Percentiles rank a stretch among this genome's conserved stretches.
Evolutionary conservation across 2,329 filamentous ascomycete species (phyloP).

Genomic region (Fusarium ambrosium): DNA sequence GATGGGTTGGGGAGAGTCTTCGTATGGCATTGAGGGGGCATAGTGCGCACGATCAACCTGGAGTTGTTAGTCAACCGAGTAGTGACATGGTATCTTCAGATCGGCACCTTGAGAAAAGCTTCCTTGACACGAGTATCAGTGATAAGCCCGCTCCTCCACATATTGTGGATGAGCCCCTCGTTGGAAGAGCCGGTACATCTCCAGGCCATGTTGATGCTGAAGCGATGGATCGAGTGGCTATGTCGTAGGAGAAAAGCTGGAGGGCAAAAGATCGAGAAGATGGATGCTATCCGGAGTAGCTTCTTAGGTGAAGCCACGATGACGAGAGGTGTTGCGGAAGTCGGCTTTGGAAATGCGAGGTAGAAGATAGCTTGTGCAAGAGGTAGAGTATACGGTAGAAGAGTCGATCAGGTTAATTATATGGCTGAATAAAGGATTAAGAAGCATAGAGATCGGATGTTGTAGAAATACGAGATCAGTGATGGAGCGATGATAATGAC

Average conservation of each 20-base stretch:
- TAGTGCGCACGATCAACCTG: conserved; percentile 93
- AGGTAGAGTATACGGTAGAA: background rate
- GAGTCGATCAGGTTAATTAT: too few species aligned
- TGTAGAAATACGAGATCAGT: background rate
- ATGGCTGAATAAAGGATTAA: background rate
- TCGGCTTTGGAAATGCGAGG: background rate
- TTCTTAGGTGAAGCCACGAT: conserved; percentile 31
- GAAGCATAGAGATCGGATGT: background rate
- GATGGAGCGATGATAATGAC: conserved; percentile 35
- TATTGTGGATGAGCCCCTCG: conserved; percentile 80
- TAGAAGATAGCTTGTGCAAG: background rate
- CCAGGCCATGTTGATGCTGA: conserved; percentile 82
- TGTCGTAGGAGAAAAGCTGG: conserved; percentile 10
- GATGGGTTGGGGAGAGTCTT: conserved; percentile 68
- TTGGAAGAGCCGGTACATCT: conserved; percentile 83
- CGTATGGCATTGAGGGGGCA: conserved; percentile 77
- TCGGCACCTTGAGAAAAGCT: conserved; percentile 80
- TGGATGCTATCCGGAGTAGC: conserved; percentile 1
- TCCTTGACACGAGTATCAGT: conserved; percentile 77
- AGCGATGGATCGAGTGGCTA: background rate
- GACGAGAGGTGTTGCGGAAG: background rate
- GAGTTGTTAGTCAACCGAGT: background rate
- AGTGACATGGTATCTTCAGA: background rate
- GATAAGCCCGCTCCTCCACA: conserved; percentile 80
- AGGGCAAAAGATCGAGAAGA: background rate